Evolutionary conservation across 345 rosid genomes (phyloP), one percentile per base, ranked within the genome.

Genomic region (Isatis tinctoria): DNA sequence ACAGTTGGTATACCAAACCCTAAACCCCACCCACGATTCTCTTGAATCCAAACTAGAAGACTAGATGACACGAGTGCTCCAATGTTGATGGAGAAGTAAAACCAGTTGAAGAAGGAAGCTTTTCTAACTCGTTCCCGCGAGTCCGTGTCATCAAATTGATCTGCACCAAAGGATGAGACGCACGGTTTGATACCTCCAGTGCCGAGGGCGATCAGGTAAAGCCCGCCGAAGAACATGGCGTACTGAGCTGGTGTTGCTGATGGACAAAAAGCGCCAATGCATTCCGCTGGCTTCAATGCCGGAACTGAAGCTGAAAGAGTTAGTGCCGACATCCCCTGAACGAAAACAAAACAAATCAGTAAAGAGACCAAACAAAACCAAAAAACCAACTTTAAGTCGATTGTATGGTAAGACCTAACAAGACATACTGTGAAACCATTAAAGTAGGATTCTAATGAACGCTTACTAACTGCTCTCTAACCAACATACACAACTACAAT

Each of bases 141-240:
- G 79, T 92, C 97, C 0, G 90, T 90, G 65, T 95, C 96, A 79
- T 95, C 99, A 78, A 95, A 92, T 79, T 95, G 97, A 68, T 92
- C 99, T 0, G 99, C 96, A 70, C 97, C 97, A 65, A 92, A 95
- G 28, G 97, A 92, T 1, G 97, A 91, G 35, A 92, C 97, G 20
- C 97, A 95, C 0, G 97, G 97, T 76, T 94, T 94, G 87, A 91
- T 94, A 12, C 98, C 96, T 69, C 98, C 97, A 10, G 98, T 86
- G 12, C 97, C 98, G 0, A 94, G 84, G 0, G 99, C 97, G 51
- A 91, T 92, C 64, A 95, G 85, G 82, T 92, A 90, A 53, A 94
- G 95, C 72, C 97, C 97, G 5, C 83, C n/a, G 82, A 88, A 91
- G 81, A 95, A 87, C 65, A 90, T 87, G 0, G 80, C 86, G 40